phyloP scores from a whole-genome alignment of 179 eudicot genomes.

The Spinacia oleracea region DNA sequence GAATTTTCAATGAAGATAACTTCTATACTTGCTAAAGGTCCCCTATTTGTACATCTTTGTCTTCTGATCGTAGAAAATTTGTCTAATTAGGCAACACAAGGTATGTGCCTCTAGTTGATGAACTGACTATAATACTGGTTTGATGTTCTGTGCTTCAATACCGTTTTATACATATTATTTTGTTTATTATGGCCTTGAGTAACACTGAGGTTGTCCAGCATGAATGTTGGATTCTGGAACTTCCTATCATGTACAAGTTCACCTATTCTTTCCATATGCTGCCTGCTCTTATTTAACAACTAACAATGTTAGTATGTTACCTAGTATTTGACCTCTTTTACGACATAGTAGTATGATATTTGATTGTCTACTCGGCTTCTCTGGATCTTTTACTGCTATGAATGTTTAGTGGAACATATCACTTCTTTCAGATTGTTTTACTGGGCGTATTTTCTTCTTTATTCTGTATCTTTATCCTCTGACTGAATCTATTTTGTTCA shows the following conservation, averaged over 20 bases:
- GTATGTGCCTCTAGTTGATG: conserved; percentile 25
- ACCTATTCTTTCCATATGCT: not conserved
- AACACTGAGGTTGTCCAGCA: not conserved
- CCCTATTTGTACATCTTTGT: not conserved
- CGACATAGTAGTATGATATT: not conserved
- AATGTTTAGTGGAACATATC: not conserved
- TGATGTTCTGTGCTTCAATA: not conserved
- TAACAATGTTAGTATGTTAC: not conserved
- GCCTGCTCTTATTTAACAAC: not conserved
- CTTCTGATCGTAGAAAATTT: conserved; percentile 5
- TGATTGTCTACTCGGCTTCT: not conserved
- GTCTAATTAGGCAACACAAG: conserved; percentile 11
- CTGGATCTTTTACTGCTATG: not conserved
- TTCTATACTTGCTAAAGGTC: not conserved
- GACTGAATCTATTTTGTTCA: not conserved
- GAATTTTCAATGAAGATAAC: conserved; percentile 2
- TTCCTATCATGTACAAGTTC: not conserved
- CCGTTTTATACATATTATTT: conserved; percentile 3
- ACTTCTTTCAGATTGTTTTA: not conserved
- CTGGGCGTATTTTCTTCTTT: not conserved
- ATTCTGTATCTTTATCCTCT: not conserved
- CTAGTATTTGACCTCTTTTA: not conserved
- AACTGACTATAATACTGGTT: conserved; percentile 3
- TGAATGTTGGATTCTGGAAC: conserved; percentile 8
- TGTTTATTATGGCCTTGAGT: not conserved